A percentile compares a stretch with the other conserved stretches of the same genome.
These are phyloP conservation scores for Pseudogymnoascus sp. DNA, from an alignment of 2,329 filamentous ascomycete genomes.

Conservation along the genomic window DNA sequence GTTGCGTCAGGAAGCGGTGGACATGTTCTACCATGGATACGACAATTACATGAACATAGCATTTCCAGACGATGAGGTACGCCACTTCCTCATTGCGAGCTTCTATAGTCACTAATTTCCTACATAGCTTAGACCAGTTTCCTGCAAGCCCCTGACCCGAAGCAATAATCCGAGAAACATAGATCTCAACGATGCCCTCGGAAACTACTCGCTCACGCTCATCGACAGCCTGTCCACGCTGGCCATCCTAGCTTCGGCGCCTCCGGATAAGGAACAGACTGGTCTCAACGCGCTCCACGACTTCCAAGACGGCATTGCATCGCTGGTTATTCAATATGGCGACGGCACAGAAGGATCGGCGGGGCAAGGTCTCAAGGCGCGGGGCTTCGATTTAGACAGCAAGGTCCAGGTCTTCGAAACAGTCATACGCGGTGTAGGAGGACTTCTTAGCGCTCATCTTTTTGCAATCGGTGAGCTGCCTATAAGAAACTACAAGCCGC, in stretches of 20 bases:
- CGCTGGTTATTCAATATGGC: conserved; percentile 75
- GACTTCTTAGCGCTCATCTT: conserved; percentile 82
- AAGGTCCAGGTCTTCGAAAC: conserved; percentile 99
- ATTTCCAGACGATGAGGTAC: conserved; percentile 87
- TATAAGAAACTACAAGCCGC: conserved; percentile 66
- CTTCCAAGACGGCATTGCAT: conserved; percentile 73
- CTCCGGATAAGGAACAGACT: conserved; percentile 43
- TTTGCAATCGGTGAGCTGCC: conserved; percentile 89
- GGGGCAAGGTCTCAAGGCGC: conserved; percentile 62
- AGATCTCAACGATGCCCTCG: conserved; percentile 88
- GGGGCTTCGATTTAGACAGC: conserved; percentile 89
- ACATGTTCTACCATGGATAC: conserved; percentile 96
- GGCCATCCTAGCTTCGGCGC: conserved; percentile 78
- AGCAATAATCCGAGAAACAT: conserved; percentile 75
- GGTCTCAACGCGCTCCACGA: conserved; percentile 56
- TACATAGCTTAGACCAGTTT: conserved; percentile 67
- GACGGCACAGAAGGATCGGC: conserved; percentile 65
- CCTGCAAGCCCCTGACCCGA: conserved; percentile 75
- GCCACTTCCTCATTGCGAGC: conserved; percentile 7
- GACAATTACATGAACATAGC: conserved; percentile 90
- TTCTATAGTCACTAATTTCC: background rate
- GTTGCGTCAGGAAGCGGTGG: conserved; percentile 52
- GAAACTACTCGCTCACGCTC: conserved; percentile 92
- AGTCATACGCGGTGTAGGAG: conserved; percentile 86
- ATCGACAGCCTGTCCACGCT: conserved; percentile 94